Evolutionary conservation across 2,329 filamentous ascomycete genomes (phyloP).

Genomic region (Helotiales sp.): DNA sequence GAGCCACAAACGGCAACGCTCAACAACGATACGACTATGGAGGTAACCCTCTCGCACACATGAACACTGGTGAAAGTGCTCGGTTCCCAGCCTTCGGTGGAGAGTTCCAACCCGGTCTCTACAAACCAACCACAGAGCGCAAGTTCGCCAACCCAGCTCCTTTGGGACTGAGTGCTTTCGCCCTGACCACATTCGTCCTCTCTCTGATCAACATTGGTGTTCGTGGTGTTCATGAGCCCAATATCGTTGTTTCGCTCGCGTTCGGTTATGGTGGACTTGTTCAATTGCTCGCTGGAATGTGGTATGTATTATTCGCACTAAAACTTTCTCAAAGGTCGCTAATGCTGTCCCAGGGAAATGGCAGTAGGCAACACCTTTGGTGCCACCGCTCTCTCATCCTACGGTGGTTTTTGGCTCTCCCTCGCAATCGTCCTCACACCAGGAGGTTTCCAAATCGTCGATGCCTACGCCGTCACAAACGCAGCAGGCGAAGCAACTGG

Average conservation of each 20-base stretch:
- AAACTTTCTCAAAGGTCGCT: background rate
- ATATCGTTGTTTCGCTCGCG: constrained; percentile 59
- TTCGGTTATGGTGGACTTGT: constrained; percentile 70
- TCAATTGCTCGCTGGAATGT: constrained; percentile 73
- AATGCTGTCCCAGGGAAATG: constrained; percentile 57
- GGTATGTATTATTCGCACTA: constrained; percentile 48
- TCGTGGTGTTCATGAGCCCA: constrained; percentile 51
- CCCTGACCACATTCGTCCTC: constrained; percentile 66
- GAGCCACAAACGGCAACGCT: background rate
- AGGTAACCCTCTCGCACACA: constrained; percentile 54
- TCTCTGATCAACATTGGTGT: constrained; percentile 61
- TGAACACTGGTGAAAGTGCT: constrained; percentile 49
- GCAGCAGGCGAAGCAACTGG: constrained; percentile 29
- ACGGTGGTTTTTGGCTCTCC: constrained; percentile 66
- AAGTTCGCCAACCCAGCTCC: constrained; percentile 66
- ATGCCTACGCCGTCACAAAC: constrained; percentile 37
- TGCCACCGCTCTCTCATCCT: constrained; percentile 65
- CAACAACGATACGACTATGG: constrained; percentile 39
- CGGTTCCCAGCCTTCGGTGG: constrained; percentile 60
- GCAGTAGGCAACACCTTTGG: constrained; percentile 67
- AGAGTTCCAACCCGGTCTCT: constrained; percentile 64
- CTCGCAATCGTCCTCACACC: constrained; percentile 63
- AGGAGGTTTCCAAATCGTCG: constrained; percentile 58
- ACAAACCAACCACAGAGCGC: constrained; percentile 55
- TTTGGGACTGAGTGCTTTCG: constrained; percentile 64